Conservation (phyloP, 768 basidiomycete species). For the Leccinum olivaceopallidum region DNA sequence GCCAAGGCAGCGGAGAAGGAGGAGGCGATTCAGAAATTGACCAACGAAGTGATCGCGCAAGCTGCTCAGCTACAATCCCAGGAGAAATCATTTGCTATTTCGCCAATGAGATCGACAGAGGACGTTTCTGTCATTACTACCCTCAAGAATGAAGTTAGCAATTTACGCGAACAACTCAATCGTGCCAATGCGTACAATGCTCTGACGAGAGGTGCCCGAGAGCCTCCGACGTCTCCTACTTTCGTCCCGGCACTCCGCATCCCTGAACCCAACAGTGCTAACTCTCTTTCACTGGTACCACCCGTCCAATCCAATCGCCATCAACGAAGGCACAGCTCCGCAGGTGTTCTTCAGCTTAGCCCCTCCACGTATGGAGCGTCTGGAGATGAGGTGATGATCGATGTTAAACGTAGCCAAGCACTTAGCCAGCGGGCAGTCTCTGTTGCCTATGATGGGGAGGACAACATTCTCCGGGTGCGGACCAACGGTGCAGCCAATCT, state of each 20-base stretch:
- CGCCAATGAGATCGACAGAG: constrained; percentile 70
- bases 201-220: constrained; percentile 73
- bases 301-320: constrained; percentile 50
- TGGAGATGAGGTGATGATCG: constrained; percentile 74
- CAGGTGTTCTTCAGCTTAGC: constrained; percentile 67
- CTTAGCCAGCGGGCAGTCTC: constrained; percentile 83
- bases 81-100: constrained; percentile 65
- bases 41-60: constrained; percentile 73
- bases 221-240: constrained; percentile 80
- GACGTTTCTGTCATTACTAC: constrained; percentile 85
- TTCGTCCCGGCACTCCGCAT: constrained; percentile 79
- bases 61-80: constrained; percentile 75
- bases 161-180: constrained; percentile 92
- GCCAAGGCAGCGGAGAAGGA: constrained; percentile 82
- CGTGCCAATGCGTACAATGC: constrained; percentile 91
- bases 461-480: constrained; percentile 66
- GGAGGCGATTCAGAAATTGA: constrained; percentile 75
- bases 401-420: constrained; percentile 68
- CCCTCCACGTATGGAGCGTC: constrained; percentile 69
- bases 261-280: constrained; percentile 42
- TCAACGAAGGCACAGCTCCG: constrained; percentile 84
- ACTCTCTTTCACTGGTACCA: constrained; percentile 43
- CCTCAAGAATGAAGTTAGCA: constrained; percentile 91
- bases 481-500: constrained; percentile 70
- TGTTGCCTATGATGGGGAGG: constrained; percentile 84